Percentiles rank a stretch among this genome's conserved stretches.
phyloP scores from a whole-genome alignment of 768 basidiomycete species.

The Lentinula sp. region DNA sequence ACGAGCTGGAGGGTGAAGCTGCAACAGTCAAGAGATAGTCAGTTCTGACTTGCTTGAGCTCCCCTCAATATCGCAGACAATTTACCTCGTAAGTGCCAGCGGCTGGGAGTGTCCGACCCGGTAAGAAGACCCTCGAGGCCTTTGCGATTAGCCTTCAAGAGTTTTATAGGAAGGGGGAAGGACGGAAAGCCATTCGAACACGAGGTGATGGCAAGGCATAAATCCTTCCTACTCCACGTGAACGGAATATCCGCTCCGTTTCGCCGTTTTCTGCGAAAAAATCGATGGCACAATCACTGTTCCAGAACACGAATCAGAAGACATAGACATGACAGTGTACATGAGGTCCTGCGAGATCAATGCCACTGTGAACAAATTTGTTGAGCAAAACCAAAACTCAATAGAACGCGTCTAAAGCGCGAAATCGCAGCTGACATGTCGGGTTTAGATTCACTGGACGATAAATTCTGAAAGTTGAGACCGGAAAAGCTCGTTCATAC shows the following conservation, averaged over 20 bases:
- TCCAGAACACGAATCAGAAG: too few species aligned
- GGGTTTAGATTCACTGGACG: too few species aligned
- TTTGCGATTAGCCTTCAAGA: not conserved
- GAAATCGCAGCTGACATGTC: too few species aligned
- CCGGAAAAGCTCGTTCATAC: too few species aligned
- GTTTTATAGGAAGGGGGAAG: not conserved
- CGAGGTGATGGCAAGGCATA: slow-evolving; percentile 4
- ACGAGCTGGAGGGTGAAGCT: slow-evolving; percentile 5
- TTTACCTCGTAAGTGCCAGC: slow-evolving; percentile 2
- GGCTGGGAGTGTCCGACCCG: not conserved
- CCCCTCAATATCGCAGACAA: not conserved
- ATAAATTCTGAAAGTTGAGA: too few species aligned
- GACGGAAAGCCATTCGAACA: slow-evolving; percentile 5
- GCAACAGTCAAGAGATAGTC: not conserved
- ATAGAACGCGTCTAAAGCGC: too few species aligned
- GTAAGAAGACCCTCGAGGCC: slow-evolving; percentile 4
- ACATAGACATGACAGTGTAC: too few species aligned
- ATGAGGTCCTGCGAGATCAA: too few species aligned
- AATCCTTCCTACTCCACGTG: not conserved
- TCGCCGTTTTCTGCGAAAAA: not conserved
- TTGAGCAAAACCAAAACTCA: too few species aligned
- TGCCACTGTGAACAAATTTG: too few species aligned
- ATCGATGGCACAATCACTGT: too few species aligned
- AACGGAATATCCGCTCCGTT: slow-evolving; percentile 1
- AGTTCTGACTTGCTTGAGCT: not conserved